Evolutionary conservation across 345 rosid genomes (phyloP), one percentile per base, ranked within the genome.

Genomic region (Brassica cretica): DNA sequence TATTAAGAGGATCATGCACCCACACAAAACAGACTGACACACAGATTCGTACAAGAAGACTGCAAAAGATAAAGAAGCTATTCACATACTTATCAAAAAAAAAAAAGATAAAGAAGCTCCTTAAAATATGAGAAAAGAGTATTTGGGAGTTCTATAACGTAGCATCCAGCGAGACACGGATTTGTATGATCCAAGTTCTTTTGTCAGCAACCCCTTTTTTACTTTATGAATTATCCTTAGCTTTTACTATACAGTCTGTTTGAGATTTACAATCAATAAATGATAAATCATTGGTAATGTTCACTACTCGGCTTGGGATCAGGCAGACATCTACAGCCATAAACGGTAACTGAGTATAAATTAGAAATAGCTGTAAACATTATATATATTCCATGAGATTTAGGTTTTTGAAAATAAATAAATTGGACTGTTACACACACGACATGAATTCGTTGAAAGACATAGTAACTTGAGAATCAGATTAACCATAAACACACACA

Each of bases 31-130:
- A 73, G 39, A 30, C 77, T 73, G 82, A 60, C 81, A 72, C 81
- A 60, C 46, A 73, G 64, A 73, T 73, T 73, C 78, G 78, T 68
- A 72, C 74, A 73, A 29, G 61, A 18, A 21, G 66, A 16, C 78
- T 68, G 78, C 14, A 74, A 79, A 74, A 55, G 82, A n/a, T n/a
- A n/a, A n/a, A n/a, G n/a, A n/a, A n/a, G n/a, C n/a, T n/a, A n/a
- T n/a, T n/a, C n/a, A n/a, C n/a, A n/a, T n/a, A n/a, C n/a, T n/a
- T n/a, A n/a, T n/a, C n/a, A n/a, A n/a, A n/a, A n/a, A n/a, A n/a
- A n/a, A n/a, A n/a, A n/a, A n/a, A n/a, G n/a, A n/a, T n/a, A n/a
- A 79, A 74, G 71, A 79, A 68, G 51, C 75, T 79, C 82, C 66
- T 68, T 61, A 51, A 73, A 73, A 51, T 79, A 79, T 74, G 82